Conservation (phyloP, 2,329 filamentous ascomycete genomes). For the Monosporascus sp. region DNA sequence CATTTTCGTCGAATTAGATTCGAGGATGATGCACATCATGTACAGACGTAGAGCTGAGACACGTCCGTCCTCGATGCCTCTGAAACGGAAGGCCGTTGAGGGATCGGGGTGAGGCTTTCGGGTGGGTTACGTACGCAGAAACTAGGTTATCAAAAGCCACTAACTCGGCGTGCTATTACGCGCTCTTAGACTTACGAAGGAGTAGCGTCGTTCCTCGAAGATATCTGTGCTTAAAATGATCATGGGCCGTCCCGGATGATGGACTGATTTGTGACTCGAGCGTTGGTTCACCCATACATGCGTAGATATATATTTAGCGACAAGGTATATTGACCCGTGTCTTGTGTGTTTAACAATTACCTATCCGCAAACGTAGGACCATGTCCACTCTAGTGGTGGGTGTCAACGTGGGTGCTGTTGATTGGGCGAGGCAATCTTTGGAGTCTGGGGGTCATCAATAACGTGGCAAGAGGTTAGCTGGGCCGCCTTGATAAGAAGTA, state of each 20-base stretch:
- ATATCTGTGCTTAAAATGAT: background rate
- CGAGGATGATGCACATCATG: slow-evolving; percentile 1
- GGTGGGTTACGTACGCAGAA: background rate
- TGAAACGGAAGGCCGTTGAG: background rate
- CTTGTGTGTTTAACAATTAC: slow-evolving; percentile 13
- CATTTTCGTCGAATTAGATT: slow-evolving; percentile 19
- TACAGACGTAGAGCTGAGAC: slow-evolving; percentile 1
- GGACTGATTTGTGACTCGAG: background rate
- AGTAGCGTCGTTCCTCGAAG: background rate
- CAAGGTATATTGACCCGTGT: slow-evolving; percentile 10
- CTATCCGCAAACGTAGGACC: slow-evolving; percentile 16
- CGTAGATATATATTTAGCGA: too few species aligned
- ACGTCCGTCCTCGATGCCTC: background rate
- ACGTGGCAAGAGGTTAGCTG: slow-evolving; percentile 19
- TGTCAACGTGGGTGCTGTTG: slow-evolving; percentile 28
- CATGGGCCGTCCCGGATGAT: background rate
- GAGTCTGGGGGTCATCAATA: slow-evolving; percentile 15
- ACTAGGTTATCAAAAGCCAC: background rate
- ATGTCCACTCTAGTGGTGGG: slow-evolving; percentile 21
- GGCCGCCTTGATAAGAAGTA: slow-evolving; percentile 18
- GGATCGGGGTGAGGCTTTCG: background rate
- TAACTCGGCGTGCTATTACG: background rate
- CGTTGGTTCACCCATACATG: background rate
- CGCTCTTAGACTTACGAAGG: background rate
- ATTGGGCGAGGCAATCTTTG: slow-evolving; percentile 22